These are phyloP conservation scores for Melanomma pulvis-pyrius DNA, from an alignment of 495 filamentous ascomycete genomes.

Conservation along the genomic window DNA sequence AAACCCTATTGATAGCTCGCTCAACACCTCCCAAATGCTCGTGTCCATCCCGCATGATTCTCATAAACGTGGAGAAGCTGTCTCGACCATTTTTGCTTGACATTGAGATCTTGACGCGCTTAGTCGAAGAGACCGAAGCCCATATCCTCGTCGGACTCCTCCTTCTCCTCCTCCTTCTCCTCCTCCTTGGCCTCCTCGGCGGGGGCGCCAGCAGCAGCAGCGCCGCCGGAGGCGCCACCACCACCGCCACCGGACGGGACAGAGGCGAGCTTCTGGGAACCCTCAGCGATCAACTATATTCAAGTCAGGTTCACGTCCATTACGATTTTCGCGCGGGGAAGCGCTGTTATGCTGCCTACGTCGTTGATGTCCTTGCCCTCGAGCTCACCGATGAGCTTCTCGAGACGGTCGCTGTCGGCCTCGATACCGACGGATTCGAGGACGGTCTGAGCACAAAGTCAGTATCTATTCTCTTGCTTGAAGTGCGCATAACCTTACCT, in stretches of 20 bases:
- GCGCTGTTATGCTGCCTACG: constrained; percentile 54
- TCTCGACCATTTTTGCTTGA: constrained; percentile 12
- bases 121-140: constrained; percentile 99
- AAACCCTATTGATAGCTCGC: constrained; percentile 28
- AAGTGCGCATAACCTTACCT: constrained; percentile 46
- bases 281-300: constrained; percentile 83
- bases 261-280: constrained; percentile 91
- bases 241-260: constrained; percentile 87
- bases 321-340: not conserved
- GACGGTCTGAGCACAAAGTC: constrained; percentile 52
- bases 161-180: constrained; percentile 73
- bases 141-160: constrained; percentile 99
- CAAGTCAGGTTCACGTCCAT: constrained; percentile 7
- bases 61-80: constrained; percentile 8
- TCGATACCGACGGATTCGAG: constrained; percentile 95
- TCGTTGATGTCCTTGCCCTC: constrained; percentile 96
- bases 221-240: constrained; percentile 63
- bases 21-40: constrained; percentile 35
- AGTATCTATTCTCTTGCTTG: not conserved
- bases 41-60: constrained; percentile 19
- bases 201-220: constrained; percentile 68
- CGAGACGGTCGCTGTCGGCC: constrained; percentile 83
- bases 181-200: constrained; percentile 74
- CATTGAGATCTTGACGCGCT: constrained; percentile 35
- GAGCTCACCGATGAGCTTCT: constrained; percentile 85